Conservation (phyloP, 1,284 basidiomycete species). For the Fomitiporia mediterranea region DNA sequence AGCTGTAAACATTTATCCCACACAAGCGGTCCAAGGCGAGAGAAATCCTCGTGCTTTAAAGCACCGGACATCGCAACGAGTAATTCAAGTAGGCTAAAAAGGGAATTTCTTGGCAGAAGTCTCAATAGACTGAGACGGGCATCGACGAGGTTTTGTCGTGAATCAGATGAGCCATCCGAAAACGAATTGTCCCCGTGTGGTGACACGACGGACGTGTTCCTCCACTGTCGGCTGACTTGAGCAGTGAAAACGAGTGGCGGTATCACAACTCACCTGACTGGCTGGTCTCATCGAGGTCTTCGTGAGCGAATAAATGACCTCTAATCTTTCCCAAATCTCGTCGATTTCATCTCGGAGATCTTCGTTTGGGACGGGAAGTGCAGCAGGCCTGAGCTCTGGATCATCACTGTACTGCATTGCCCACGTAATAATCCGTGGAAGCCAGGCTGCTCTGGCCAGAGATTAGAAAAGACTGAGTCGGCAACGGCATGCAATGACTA, state of each 20-base stretch:
- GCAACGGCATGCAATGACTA: not conserved
- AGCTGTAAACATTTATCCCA: conserved; percentile 52
- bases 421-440: conserved; percentile 51
- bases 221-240: conserved; percentile 26
- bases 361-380: conserved; percentile 26
- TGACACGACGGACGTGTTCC: conserved; percentile 40
- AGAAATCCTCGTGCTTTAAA: conserved; percentile 44
- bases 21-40: conserved; percentile 43
- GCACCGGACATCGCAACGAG: conserved; percentile 56
- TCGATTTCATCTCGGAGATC: conserved; percentile 42
- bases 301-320: conserved; percentile 46
- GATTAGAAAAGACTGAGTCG: conserved; percentile 5
- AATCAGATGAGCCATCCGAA: conserved; percentile 24
- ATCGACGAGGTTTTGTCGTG: conserved; percentile 30
- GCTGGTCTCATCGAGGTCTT: conserved; percentile 39
- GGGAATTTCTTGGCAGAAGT: conserved; percentile 42
- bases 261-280: conserved; percentile 36
- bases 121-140: conserved; percentile 37
- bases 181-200: conserved; percentile 25
- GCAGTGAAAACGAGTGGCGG: not conserved
- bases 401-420: conserved; percentile 34
- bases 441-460: conserved; percentile 49
- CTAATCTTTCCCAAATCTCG: conserved; percentile 39
- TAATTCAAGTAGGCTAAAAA: conserved; percentile 46
- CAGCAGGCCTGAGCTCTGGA: conserved; percentile 16